Conservation (phyloP, 129 eudicot species). For the Tagetes patula region DNA sequence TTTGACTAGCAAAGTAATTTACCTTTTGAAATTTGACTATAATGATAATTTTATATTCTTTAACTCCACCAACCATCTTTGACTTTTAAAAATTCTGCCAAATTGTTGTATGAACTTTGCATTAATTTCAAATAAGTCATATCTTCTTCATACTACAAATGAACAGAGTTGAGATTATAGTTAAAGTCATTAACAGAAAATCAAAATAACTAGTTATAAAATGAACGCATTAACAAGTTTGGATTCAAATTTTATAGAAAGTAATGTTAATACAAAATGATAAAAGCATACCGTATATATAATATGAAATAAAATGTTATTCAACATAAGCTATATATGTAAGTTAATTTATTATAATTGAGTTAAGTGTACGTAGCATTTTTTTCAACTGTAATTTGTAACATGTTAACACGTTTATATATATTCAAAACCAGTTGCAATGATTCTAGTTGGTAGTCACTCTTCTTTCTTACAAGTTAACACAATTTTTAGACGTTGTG, state of each 20-base stretch:
- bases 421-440: not conserved
- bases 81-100: not conserved
- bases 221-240: too few relatives aligned
- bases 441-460: not conserved
- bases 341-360: too few relatives aligned
- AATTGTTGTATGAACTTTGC: too few relatives aligned
- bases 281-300: too few relatives aligned
- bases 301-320: too few relatives aligned
- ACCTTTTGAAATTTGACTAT: not conserved
- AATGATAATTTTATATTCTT: not conserved
- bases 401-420: not conserved
- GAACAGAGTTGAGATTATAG: too few relatives aligned
- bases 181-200: too few relatives aligned
- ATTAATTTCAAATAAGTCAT: too few relatives aligned
- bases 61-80: not conserved
- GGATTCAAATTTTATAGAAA: not conserved
- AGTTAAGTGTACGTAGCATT: not conserved
- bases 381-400: not conserved
- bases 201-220: too few relatives aligned
- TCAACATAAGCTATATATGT: too few relatives aligned
- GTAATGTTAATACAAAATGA: not conserved
- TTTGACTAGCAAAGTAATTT: not conserved
- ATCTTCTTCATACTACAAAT: too few relatives aligned
- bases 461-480: slow-evolving; percentile 42
- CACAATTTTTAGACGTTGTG: slow-evolving; percentile 59